Percentiles rank a stretch among this genome's conserved stretches.
Conservation (phyloP, 1,139 yeast species). For the Blastobotrys buckinghamii region DNA sequence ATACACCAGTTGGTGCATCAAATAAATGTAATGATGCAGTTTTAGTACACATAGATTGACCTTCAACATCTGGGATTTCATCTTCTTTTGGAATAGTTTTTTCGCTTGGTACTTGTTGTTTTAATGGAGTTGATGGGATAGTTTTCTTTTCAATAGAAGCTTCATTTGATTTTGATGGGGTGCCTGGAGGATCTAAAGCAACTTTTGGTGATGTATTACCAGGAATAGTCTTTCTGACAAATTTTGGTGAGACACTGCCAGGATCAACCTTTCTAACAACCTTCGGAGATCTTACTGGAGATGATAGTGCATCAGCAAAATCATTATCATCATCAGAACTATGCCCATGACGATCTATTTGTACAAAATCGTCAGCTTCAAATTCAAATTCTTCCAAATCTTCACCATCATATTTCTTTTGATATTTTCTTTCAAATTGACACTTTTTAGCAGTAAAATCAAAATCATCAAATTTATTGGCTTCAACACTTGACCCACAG, state of each 20-base stretch:
- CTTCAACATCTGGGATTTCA: slow-evolving; percentile 6
- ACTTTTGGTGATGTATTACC: too few relatives aligned
- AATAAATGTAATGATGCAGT: slow-evolving; percentile 48
- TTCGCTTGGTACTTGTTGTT: slow-evolving; percentile 11
- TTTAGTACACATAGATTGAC: slow-evolving; percentile 2
- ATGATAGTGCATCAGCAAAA: neutral
- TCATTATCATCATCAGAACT: slow-evolving; percentile 8
- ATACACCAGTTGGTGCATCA: slow-evolving; percentile 49
- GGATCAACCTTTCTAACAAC: too few relatives aligned
- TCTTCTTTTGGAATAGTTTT: slow-evolving; percentile 7
- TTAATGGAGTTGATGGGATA: slow-evolving; percentile 13
- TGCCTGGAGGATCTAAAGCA: too few relatives aligned
- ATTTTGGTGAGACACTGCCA: neutral
- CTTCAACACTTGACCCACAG: slow-evolving; percentile 56
- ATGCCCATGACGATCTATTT: neutral
- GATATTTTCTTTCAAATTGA: slow-evolving; percentile 71
- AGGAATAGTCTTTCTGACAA: too few relatives aligned
- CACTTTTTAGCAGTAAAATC: slow-evolving; percentile 59
- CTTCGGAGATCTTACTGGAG: neutral
- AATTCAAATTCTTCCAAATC: slow-evolving; percentile 55
- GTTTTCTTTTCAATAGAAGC: neutral
- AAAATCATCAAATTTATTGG: slow-evolving; percentile 57
- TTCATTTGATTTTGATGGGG: neutral
- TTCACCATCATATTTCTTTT: slow-evolving; percentile 44
- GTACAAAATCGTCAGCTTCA: slow-evolving; percentile 9